Evolutionary conservation across 306 rosid genomes (phyloP), one percentile per base, ranked within the genome.

Genomic region (Prunus salicina): DNA sequence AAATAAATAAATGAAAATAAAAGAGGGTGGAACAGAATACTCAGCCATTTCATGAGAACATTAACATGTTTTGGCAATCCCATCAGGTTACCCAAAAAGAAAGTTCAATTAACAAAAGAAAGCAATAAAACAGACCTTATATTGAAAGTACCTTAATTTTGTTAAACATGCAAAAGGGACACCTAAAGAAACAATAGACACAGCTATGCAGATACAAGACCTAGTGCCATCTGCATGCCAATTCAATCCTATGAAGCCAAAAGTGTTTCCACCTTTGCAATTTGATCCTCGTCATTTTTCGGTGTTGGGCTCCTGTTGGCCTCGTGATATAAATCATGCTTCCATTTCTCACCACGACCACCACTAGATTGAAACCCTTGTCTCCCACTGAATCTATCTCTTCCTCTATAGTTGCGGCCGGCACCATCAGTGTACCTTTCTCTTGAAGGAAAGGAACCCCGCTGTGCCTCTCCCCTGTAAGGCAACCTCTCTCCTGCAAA

Each of bases 231-330:
- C 15, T 14, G 34, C 56, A 57, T 22, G 41, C 64, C 20, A 56
- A 51, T 55, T 61, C 78, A 12, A 64, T 56, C 70, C 84, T 89
- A 95, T 13, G 96, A 90, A 79, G 90, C 76, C 82, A 95, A 83
- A 55, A 95, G 97, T 66, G 92, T 88, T 86, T 95, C 98, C 83
- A 95, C 86, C 90, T 90, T 88, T 16, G 98, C 97, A 79, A 92
- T 89, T 82, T 92, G 96, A 41, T 92, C 98, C 78, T 95, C 97
- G 73, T 95, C 98, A 70, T 83, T 95, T 87, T 86, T 95, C 4
- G 91, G 92, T n/a, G 85, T 72, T 9, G 97, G 90, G 55, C 92
- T 91, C 71, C 87, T 86, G 66, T 86, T 81, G 53, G 89, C 90
- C 81, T 89, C 98, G 57, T 91, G 88, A 86, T 82, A 95, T 83